Conservation (phyloP, 2,329 filamentous ascomycete species). For the Claviceps monticola region DNA sequence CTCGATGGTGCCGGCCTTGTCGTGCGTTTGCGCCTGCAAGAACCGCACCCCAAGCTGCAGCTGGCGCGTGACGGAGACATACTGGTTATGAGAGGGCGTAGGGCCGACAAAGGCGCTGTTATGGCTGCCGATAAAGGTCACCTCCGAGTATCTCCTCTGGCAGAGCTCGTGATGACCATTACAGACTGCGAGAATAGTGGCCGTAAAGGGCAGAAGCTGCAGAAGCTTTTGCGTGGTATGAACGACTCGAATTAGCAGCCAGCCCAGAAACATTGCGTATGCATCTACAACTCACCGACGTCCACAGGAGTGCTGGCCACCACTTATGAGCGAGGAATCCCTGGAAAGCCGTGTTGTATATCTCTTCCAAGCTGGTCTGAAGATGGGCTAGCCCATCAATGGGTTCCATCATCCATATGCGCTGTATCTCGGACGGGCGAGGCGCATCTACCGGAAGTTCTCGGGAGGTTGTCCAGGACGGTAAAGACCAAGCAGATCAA, state of each 20-base stretch:
- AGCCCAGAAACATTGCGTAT: too few species aligned
- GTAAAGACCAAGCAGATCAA: neutral
- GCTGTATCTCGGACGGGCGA: neutral
- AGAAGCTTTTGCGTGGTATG: slow-evolving; percentile 7
- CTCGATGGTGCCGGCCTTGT: slow-evolving; percentile 34
- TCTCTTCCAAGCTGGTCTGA: neutral
- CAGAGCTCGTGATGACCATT: slow-evolving; percentile 46
- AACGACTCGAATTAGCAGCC: neutral
- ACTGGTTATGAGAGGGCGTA: slow-evolving; percentile 43
- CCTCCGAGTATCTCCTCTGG: slow-evolving; percentile 40
- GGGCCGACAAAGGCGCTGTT: slow-evolving; percentile 50
- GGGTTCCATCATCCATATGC: slow-evolving; percentile 7
- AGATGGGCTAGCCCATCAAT: slow-evolving; percentile 6
- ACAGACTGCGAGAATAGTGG: slow-evolving; percentile 25
- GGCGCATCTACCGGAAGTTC: neutral
- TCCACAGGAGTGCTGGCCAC: slow-evolving; percentile 2
- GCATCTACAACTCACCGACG: neutral
- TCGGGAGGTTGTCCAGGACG: neutral
- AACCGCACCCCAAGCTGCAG: slow-evolving; percentile 49
- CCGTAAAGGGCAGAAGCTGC: slow-evolving; percentile 9
- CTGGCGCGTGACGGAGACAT: slow-evolving; percentile 41
- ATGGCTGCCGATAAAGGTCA: slow-evolving; percentile 51
- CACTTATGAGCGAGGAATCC: slow-evolving; percentile 1
- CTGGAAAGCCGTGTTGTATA: neutral
- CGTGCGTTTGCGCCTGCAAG: slow-evolving; percentile 50